A percentile compares a stretch with the other conserved stretches of the same genome.
These are phyloP conservation scores for Rhizodiscina lignyota DNA, from an alignment of 495 filamentous ascomycete species.

Conservation along the genomic window DNA sequence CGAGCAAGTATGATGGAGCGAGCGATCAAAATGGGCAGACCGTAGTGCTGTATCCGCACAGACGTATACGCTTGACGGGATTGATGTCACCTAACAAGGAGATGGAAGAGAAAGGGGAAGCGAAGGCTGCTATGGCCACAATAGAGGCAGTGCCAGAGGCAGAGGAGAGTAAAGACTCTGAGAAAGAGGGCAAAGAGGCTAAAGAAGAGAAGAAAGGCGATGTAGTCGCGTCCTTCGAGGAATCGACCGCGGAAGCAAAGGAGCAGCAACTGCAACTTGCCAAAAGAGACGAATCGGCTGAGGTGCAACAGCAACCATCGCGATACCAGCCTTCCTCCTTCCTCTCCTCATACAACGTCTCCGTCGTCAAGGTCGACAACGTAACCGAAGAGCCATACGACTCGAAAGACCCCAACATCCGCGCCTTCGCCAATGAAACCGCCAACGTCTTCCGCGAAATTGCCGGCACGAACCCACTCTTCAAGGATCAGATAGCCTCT, in stretches of 20 bases:
- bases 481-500: slow-evolving; percentile 91
- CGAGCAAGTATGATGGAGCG: slow-evolving; percentile 77
- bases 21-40: slow-evolving; percentile 68
- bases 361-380: slow-evolving; percentile 88
- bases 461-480: slow-evolving; percentile 80
- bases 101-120: slow-evolving; percentile 24
- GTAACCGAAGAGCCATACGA: slow-evolving; percentile 75
- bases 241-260: slow-evolving; percentile 34
- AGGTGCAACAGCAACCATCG: slow-evolving; percentile 25
- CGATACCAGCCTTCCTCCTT: slow-evolving; percentile 79
- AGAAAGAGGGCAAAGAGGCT: slow-evolving; percentile 28
- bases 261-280: slow-evolving; percentile 24
- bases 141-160: slow-evolving; percentile 14
- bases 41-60: slow-evolving; percentile 87
- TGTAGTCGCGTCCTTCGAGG: slow-evolving; percentile 95
- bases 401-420: slow-evolving; percentile 68
- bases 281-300: too few species aligned
- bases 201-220: slow-evolving; percentile 68
- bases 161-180: slow-evolving; percentile 6
- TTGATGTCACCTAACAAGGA: slow-evolving; percentile 46
- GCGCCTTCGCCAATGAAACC: slow-evolving; percentile 89
- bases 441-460: slow-evolving; percentile 98
- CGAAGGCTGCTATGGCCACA: slow-evolving; percentile 18
- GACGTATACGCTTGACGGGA: slow-evolving; percentile 76
- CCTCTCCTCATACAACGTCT: slow-evolving; percentile 76